phyloP scores from a whole-genome alignment of 768 basidiomycete genomes.

The Psilocybe azurescens region DNA sequence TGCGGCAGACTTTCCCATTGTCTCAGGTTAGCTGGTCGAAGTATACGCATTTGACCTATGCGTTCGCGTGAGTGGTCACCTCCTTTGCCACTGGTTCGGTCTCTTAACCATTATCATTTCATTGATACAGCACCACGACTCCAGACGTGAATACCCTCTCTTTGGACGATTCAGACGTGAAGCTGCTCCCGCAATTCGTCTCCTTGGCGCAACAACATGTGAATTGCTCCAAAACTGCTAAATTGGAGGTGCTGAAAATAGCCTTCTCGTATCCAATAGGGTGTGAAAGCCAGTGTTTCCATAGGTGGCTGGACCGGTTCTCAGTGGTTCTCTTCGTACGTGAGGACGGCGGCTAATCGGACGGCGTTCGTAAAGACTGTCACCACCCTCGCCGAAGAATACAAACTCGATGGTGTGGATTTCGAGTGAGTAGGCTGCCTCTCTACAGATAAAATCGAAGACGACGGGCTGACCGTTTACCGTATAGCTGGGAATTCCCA shows the following conservation, averaged over 20 bases:
- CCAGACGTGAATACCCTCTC: slow-evolving; percentile 38
- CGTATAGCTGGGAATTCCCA: slow-evolving; percentile 85
- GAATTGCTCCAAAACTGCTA: slow-evolving; percentile 7
- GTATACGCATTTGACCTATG: slow-evolving; percentile 60
- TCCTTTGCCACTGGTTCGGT: slow-evolving; percentile 1
- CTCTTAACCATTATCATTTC: slow-evolving; percentile 3
- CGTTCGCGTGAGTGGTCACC: slow-evolving; percentile 56
- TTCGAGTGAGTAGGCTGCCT: slow-evolving; percentile 55
- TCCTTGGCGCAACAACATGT: slow-evolving; percentile 46
- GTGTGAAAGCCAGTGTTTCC: slow-evolving; percentile 61
- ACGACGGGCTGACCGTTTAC: slow-evolving; percentile 2
- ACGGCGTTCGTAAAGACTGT: slow-evolving; percentile 63
- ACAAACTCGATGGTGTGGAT: slow-evolving; percentile 67
- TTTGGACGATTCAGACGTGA: slow-evolving; percentile 47
- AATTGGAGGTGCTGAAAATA: slow-evolving; percentile 2
- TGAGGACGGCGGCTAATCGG: slow-evolving; percentile 59
- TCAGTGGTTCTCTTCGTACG: slow-evolving; percentile 62
- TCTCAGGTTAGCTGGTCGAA: slow-evolving; percentile 53
- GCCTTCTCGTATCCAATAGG: slow-evolving; percentile 34
- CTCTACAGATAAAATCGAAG: not conserved
- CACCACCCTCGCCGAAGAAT: slow-evolving; percentile 48
- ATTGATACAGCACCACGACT: slow-evolving; percentile 40
- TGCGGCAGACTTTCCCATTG: slow-evolving; percentile 45
- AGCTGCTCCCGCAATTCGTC: slow-evolving; percentile 62
- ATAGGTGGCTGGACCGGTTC: slow-evolving; percentile 76